Conservation (phyloP, 2,329 filamentous ascomycete genomes). For the Epicoccum sorghinum region DNA sequence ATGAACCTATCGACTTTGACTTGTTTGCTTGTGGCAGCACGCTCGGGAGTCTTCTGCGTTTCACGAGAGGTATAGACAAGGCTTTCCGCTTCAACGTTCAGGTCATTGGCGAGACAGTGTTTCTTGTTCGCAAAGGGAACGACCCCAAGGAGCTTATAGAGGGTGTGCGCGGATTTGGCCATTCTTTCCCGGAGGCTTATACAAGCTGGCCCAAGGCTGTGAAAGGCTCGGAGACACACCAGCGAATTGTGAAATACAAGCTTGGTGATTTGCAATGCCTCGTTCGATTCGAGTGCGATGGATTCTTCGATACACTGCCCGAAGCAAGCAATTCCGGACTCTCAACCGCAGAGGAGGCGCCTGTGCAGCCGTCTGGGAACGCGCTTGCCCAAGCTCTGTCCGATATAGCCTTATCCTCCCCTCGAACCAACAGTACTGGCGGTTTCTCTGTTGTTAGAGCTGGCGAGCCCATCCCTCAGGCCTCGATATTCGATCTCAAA, state of each 20-base stretch:
- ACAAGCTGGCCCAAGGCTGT: slow-evolving; percentile 66
- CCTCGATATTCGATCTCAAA: slow-evolving; percentile 60
- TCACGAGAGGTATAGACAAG: slow-evolving; percentile 53
- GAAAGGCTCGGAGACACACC: slow-evolving; percentile 63
- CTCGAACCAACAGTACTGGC: background rate
- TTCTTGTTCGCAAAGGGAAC: slow-evolving; percentile 68
- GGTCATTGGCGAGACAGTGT: slow-evolving; percentile 62
- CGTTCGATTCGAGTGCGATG: slow-evolving; percentile 64
- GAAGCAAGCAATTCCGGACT: slow-evolving; percentile 40
- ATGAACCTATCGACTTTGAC: slow-evolving; percentile 55
- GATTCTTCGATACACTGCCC: slow-evolving; percentile 49
- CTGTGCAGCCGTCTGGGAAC: background rate
- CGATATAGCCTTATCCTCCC: slow-evolving; percentile 10
- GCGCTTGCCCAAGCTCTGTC: slow-evolving; percentile 21
- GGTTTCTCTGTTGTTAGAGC: slow-evolving; percentile 25
- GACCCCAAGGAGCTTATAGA: slow-evolving; percentile 63
- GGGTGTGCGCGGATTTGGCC: slow-evolving; percentile 66
- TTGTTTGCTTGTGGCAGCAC: slow-evolving; percentile 67
- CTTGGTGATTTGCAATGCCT: slow-evolving; percentile 61
- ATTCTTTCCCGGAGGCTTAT: slow-evolving; percentile 70
- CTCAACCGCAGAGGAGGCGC: slow-evolving; percentile 37
- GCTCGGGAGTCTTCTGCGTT: slow-evolving; percentile 66
- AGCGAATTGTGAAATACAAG: slow-evolving; percentile 63
- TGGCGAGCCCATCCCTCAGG: slow-evolving; percentile 47
- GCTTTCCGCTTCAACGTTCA: slow-evolving; percentile 67